Percentiles rank a stretch among this genome's conserved stretches.
Evolutionary conservation across 352 stramenopile species (phyloP).

Genomic region (Blastocystis sp.): DNA sequence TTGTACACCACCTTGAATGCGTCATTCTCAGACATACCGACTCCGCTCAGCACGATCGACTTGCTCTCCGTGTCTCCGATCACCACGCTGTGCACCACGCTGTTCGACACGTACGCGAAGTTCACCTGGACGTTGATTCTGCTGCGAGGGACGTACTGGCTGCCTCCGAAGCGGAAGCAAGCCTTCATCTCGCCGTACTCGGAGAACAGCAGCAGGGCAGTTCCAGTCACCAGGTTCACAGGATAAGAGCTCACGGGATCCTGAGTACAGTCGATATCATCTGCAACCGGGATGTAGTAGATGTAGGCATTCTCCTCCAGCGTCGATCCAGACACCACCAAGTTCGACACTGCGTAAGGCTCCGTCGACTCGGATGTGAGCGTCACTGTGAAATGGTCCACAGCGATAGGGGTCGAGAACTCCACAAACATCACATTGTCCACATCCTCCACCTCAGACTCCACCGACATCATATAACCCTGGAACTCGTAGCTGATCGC

Average conservation of each 20-base stretch:
- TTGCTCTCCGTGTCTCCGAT: constrained; percentile 47
- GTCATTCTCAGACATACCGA: constrained; percentile 2
- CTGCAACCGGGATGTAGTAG: constrained; percentile 14
- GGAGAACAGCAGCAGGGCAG: constrained; percentile 2
- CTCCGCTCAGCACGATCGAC: not conserved
- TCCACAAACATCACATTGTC: not conserved
- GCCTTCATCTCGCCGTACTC: constrained; percentile 51
- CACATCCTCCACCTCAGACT: not conserved
- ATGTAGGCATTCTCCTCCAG: constrained; percentile 47
- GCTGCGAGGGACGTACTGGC: not conserved
- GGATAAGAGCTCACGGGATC: not conserved
- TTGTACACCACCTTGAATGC: constrained; percentile 59
- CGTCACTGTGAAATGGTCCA: not conserved
- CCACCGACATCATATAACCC: not conserved
- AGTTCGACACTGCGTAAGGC: not conserved
- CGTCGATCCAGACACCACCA: not conserved
- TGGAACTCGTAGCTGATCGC: not conserved
- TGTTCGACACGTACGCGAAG: constrained; percentile 28
- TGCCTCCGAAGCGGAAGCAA: constrained; percentile 48
- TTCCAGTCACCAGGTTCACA: constrained; percentile 36
- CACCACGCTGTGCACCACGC: constrained; percentile 9
- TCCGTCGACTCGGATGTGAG: not conserved
- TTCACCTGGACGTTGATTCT: not conserved
- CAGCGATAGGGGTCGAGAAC: not conserved
- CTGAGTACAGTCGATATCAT: constrained; percentile 34